Percentiles rank a stretch among this genome's conserved stretches.
phyloP scores from a whole-genome alignment of 179 eudicot genomes.

The Dionaea muscipula region DNA sequence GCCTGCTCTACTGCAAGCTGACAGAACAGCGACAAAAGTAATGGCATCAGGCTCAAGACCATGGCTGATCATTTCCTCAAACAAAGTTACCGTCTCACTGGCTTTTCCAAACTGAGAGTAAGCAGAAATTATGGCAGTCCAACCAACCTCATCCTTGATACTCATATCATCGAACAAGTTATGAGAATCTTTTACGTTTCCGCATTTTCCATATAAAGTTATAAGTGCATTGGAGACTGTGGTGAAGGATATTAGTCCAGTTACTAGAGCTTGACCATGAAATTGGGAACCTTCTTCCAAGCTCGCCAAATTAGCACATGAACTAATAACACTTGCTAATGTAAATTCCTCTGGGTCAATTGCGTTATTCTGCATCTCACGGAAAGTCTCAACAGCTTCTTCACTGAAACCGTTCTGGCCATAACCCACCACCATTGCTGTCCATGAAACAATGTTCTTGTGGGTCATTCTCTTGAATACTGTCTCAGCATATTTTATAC shows the following conservation, averaged over 20 bases:
- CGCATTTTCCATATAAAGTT: slow-evolving; percentile 88
- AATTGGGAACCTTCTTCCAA: slow-evolving; percentile 85
- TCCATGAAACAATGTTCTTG: slow-evolving; percentile 87
- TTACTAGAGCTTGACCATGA: slow-evolving; percentile 59
- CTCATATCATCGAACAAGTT: slow-evolving; percentile 59
- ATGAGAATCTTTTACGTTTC: slow-evolving; percentile 60
- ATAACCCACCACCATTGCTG: slow-evolving; percentile 85
- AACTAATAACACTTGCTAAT: slow-evolving; percentile 79
- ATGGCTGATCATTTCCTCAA: slow-evolving; percentile 60
- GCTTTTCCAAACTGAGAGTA: slow-evolving; percentile 91
- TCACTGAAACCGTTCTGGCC: slow-evolving; percentile 75
- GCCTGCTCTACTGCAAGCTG: slow-evolving; percentile 96
- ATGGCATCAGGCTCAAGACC: slow-evolving; percentile 75
- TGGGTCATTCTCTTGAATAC: slow-evolving; percentile 46
- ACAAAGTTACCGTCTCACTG: slow-evolving; percentile 54
- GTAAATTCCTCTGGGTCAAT: slow-evolving; percentile 64
- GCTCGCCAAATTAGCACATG: slow-evolving; percentile 76
- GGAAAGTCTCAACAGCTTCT: slow-evolving; percentile 56
- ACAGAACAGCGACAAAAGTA: slow-evolving; percentile 69
- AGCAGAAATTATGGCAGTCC: slow-evolving; percentile 71
- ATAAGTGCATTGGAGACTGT: slow-evolving; percentile 85
- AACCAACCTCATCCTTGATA: slow-evolving; percentile 61
- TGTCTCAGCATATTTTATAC: slow-evolving; percentile 46
- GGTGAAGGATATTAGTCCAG: slow-evolving; percentile 50
- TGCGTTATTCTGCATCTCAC: slow-evolving; percentile 51